Conservation (phyloP, 495 filamentous ascomycete species). For the Aspergillus kassunensis region DNA sequence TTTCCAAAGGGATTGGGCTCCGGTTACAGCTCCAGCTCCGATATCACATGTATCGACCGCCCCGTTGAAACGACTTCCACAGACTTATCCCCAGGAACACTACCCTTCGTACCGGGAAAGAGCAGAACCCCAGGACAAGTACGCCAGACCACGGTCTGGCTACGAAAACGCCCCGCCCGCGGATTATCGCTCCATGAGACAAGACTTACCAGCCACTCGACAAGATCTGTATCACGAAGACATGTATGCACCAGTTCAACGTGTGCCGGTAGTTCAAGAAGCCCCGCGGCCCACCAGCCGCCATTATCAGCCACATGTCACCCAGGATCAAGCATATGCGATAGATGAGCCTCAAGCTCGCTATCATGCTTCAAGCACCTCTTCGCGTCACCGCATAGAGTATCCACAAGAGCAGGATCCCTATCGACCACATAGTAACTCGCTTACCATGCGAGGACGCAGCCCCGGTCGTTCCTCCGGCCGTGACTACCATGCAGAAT, state of each 20-base stretch:
- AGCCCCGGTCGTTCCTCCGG: constrained; percentile 13
- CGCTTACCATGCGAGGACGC: constrained; percentile 12
- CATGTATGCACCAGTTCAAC: constrained; percentile 8
- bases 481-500: constrained; percentile 35
- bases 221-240: constrained; percentile 18
- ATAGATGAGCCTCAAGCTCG: constrained; percentile 10
- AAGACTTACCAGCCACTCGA: constrained; percentile 16
- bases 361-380: constrained; percentile 11
- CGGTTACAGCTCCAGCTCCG: constrained; percentile 17
- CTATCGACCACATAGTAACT: constrained; percentile 27
- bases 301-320: constrained; percentile 11
- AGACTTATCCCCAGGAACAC: constrained; percentile 18
- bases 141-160: constrained; percentile 27
- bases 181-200: constrained; percentile 25
- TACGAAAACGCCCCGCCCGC: constrained; percentile 26
- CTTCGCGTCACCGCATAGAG: constrained; percentile 15
- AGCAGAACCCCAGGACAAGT: constrained; percentile 8
- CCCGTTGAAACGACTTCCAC: constrained; percentile 15
- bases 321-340: constrained; percentile 12
- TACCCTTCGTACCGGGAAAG: constrained; percentile 20
- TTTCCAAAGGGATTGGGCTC: constrained; percentile 28
- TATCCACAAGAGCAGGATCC: constrained; percentile 13
- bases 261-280: background rate
- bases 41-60: background rate
- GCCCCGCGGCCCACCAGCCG: constrained; percentile 14